Conservation (phyloP, 2,329 filamentous ascomycete species). For the Elsinoe ampelina region DNA sequence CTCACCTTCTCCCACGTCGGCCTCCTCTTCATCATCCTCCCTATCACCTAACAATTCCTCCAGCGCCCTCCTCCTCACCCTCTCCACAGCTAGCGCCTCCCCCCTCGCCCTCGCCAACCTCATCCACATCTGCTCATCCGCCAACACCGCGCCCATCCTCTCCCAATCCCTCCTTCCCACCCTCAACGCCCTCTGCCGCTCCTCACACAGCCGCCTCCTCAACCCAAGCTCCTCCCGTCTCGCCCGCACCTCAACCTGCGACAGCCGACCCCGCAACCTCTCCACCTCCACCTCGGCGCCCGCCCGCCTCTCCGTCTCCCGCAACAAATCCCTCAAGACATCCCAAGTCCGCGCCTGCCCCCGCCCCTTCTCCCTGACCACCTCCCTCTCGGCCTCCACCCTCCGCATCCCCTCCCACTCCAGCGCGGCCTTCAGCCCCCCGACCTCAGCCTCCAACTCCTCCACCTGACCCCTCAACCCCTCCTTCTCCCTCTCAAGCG, state of each 20-base stretch:
- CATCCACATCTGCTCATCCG: not conserved
- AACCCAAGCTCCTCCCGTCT: not conserved
- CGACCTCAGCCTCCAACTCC: not conserved
- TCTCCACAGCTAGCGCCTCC: not conserved
- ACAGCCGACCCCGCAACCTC: not conserved
- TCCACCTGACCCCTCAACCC: not conserved
- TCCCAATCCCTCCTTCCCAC: not conserved
- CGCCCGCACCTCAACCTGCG: not conserved
- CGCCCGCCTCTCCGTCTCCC: not conserved
- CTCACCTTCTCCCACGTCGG: conserved; percentile 1
- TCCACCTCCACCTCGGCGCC: not conserved
- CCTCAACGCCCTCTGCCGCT: not conserved
- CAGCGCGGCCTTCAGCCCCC: not conserved
- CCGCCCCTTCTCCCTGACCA: not conserved
- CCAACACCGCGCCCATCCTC: not conserved
- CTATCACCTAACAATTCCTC: not conserved
- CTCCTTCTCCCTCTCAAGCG: not conserved
- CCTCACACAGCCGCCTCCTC: not conserved
- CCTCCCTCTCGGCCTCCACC: not conserved
- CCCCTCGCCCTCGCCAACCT: not conserved
- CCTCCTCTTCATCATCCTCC: not conserved
- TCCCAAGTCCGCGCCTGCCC: not conserved
- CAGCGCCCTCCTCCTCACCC: not conserved
- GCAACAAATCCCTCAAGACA: not conserved
- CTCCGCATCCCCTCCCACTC: not conserved